Base-by-base conservation (phyloP, 805 yeast genomes). In the Sugiyamaella chiloensis region DNA sequence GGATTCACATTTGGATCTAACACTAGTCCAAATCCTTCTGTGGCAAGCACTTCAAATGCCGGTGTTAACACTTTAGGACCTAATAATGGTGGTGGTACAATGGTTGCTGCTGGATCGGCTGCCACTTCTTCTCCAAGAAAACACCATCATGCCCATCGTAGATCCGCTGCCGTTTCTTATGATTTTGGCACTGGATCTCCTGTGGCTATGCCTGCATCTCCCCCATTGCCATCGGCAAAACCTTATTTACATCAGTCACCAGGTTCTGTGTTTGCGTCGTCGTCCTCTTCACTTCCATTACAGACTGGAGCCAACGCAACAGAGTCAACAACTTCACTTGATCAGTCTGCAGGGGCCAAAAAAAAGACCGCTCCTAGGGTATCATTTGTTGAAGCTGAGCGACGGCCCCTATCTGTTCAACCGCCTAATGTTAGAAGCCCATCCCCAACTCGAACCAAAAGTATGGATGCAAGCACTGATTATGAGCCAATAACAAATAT, bases 131-230 rank as follows among this genome's bases (percentile, higher is more conserved):
- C 42, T 19, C 41, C 45, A 21, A 42, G 48, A 12, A 36, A 31
- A 5, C 40, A 40, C 20, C 41, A 47, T 24, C 96, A 88, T 66
- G 78, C 86, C 39, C 96, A 88, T 60, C 78, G 87, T 59, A 70
- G 96, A 44, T 87, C 96, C 0, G 89, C 91, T 19, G 96, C 96
- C 0, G 83, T 88, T 5, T 85, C 93, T 6, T 93, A 93, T 3
- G 96, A 88, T 62, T 85, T 87, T 61, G 93, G 85, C 12, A 23
- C 34, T 14, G 37, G 19, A 14, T 34, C 37, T 12, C 37, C 37
- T 34, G 19, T 34, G 11, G 19, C 14, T 34, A 7, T 31, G 14
- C 20, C 9, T 19, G 9, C 29, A 7, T 11, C 12, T 4, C 16
- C 16, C 7, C 19, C 37, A 3, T 29, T 17, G 16, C 37, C 37